Base-by-base conservation (phyloP, 78 protist species). In the Salpingoeca rosetta region DNA sequence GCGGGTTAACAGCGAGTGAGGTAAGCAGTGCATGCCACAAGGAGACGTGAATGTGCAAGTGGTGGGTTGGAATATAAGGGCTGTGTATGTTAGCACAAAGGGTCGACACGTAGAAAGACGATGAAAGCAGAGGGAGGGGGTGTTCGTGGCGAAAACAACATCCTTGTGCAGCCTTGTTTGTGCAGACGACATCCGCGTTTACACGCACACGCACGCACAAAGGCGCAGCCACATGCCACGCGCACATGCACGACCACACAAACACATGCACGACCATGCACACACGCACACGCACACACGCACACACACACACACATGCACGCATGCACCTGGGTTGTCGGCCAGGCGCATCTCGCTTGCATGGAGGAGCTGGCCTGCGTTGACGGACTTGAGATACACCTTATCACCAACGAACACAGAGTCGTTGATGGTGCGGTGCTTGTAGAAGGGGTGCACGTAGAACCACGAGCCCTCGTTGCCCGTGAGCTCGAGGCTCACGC, bases 391-490 rank as follows among this genome's bases (percentile, higher is more conserved):
- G 12, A 7, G 24, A 41, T 1, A 42, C 56, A 38, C 81, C 81
- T 75, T n/a, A 26, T 51, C 65, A 51, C 65, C 65, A 7, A 40
- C 56, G n/a, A 38, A 37, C 45, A 77, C 87, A 24, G 73, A 24
- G 31, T 85, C 56, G 44, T 81, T 81, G 43, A 35, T 28, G 35
- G 83, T 39, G n/a, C 85, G 43, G 40, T 37, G 84, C 82, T 86
- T 86, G 89, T 80, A 86, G 44, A 38, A 39, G 31, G 89, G 89
- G 76, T 74, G 36, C 56, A 86, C 43, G 38, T 44, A 11, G 51
- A 86, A 80, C 88, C 88, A 86, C 28, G 56, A 35, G 37, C 88
- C 81, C 79, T 88, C 90, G 40, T 35, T 41, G 38, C 90, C 90
- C 2, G 35, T 10, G 28, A 10, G 35, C 1, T 83, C 90, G 35